These are phyloP conservation scores for Brassica balearica DNA, from an alignment of 441 rosid species.

Conservation along the genomic window DNA sequence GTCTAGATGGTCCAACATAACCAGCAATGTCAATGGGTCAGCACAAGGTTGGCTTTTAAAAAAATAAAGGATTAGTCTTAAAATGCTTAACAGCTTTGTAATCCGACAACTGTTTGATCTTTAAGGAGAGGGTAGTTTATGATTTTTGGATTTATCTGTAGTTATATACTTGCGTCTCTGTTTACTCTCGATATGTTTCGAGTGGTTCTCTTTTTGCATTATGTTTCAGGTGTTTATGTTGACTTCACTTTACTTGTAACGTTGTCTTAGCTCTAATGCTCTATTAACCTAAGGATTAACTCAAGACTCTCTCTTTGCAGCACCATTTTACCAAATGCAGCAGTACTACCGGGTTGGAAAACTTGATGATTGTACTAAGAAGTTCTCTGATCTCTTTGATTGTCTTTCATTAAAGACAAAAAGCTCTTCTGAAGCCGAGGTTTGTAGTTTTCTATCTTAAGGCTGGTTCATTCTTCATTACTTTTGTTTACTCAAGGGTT, in stretches of 20 bases:
- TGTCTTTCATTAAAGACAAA: conserved; percentile 81
- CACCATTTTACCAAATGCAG: conserved; percentile 90
- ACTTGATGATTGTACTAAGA: conserved; percentile 68
- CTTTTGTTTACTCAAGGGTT: not conserved
- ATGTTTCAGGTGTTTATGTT: not conserved
- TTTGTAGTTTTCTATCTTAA: conserved; percentile 22
- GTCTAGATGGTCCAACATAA: conserved; percentile 40
- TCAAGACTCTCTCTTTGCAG: conserved; percentile 47
- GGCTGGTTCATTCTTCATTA: not conserved
- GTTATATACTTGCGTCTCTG: conserved; percentile 1
- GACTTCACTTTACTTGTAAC: not conserved
- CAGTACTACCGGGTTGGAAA: conserved; percentile 77
- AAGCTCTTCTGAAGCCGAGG: conserved; percentile 65
- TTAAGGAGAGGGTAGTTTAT: not conserved
- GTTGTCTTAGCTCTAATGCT: not conserved
- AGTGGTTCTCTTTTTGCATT: not conserved
- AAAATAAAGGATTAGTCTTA: conserved; percentile 1
- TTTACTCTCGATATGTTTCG: conserved; percentile 9
- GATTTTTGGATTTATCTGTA: not conserved
- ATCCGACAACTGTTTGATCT: not conserved
- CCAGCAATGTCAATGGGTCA: conserved; percentile 39
- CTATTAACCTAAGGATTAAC: conserved; percentile 8
- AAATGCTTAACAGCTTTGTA: not conserved
- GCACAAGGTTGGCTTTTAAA: not conserved
- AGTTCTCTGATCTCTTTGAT: conserved; percentile 71